phyloP scores from a whole-genome alignment of 768 basidiomycete genomes.

The Termitomyces sp. region DNA sequence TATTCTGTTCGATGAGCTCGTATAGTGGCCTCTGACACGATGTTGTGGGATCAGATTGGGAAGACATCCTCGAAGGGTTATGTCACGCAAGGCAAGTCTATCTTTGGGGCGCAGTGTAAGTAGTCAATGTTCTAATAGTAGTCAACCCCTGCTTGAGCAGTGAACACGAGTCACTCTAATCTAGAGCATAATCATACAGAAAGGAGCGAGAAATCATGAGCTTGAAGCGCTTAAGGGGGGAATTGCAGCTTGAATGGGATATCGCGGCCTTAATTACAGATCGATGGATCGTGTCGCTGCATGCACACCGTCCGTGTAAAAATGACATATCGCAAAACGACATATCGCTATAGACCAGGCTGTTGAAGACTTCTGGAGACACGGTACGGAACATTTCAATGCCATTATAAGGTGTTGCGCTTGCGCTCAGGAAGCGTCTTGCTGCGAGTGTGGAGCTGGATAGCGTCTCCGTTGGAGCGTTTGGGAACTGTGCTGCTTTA shows the following conservation, averaged over 20 bases:
- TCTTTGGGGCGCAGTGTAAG: not conserved
- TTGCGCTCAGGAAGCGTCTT: no score
- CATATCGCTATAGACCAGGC: not conserved
- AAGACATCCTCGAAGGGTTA: conserved; percentile 1
- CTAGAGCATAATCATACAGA: not conserved
- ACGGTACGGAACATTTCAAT: no score
- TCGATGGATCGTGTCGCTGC: not conserved
- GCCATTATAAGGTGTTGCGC: no score
- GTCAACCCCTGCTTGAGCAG: not conserved
- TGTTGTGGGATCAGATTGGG: not conserved
- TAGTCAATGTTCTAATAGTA: not conserved
- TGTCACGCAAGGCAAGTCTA: not conserved
- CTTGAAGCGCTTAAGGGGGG: not conserved
- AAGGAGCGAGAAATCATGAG: not conserved
- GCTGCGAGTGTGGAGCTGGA: no score
- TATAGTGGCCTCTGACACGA: not conserved
- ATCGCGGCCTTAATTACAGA: not conserved
- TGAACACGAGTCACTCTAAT: conserved; percentile 7
- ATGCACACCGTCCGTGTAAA: not conserved
- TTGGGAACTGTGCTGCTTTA: no score
- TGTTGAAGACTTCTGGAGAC: not conserved
- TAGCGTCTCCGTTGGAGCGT: no score
- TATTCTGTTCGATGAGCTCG: conserved; percentile 31
- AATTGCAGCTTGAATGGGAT: not conserved
- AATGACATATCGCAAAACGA: no score